Evolutionary conservation across 1,284 basidiomycete genomes (phyloP).

Genomic region (Rhodotorula sp.): DNA sequence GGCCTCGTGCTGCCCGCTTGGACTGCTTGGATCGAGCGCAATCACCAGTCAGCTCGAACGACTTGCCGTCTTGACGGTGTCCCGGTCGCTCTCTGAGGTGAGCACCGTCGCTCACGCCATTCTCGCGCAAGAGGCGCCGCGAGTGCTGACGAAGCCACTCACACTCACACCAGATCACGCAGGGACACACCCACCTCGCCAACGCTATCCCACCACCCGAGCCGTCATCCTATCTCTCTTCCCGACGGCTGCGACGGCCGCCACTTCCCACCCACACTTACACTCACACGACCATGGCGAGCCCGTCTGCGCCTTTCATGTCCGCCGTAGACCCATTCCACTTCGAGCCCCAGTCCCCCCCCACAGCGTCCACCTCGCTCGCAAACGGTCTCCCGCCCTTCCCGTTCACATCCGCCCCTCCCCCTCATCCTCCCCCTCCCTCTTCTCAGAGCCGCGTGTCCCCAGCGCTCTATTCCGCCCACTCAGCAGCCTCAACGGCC

Average conservation of each 20-base stretch:
- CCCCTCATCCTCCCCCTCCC: neutral
- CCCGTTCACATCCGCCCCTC: conserved; percentile 11
- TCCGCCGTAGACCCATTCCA: conserved; percentile 18
- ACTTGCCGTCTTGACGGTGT: too few species aligned
- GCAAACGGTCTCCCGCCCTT: neutral
- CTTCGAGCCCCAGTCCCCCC: conserved; percentile 33
- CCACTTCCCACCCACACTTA: too few species aligned
- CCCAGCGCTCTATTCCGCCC: conserved; percentile 25
- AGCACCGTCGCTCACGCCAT: too few species aligned
- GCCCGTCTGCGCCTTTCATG: neutral
- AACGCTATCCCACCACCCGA: too few species aligned
- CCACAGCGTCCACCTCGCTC: conserved; percentile 5
- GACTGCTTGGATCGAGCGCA: too few species aligned
- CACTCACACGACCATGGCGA: neutral
- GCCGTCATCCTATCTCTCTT: neutral
- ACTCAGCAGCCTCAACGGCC: conserved; percentile 24
- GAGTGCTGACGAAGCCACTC: too few species aligned
- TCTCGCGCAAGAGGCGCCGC: too few species aligned
- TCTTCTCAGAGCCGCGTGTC: conserved; percentile 27
- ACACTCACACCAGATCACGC: too few species aligned
- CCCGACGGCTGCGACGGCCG: neutral
- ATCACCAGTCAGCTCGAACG: too few species aligned
- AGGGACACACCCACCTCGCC: too few species aligned
- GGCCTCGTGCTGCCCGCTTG: too few species aligned
- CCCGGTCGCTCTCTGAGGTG: too few species aligned